Base-by-base conservation (phyloP, 345 rosid genomes). In the Viola odorata region DNA sequence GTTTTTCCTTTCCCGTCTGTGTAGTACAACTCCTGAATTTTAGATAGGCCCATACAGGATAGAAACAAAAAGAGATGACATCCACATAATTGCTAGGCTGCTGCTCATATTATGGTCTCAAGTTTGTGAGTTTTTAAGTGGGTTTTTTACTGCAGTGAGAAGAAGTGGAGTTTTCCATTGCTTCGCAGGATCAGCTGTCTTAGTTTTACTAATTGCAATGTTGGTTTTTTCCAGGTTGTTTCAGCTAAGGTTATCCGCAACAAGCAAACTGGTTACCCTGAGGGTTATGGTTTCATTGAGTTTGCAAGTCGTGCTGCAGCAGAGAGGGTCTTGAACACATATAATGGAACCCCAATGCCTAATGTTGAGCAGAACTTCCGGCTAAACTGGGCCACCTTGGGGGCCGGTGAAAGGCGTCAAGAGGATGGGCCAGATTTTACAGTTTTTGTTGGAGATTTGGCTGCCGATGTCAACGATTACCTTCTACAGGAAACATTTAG, bases 281-380 rank as follows among this genome's bases (percentile, higher is more conserved):
- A 89, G 74, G 96, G 99, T 37, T 92, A 92, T 69, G 97, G 99
- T 17, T 92, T 92, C 65, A 75, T 92, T 41, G 99, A 92, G 77
- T 91, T 89, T 76, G 70, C 44, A 13, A 75, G 56, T 54, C 91
- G 80, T 15, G 73, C 85, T 13, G 83, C 86, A 15, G 97, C 99
- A 5, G 99, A 92, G 78, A 83, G 90, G 76, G 61, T 83, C 42
- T 64, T 92, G 76, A 90, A 84, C 80, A 69, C 84, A 1, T 92
- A 66, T 77, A 89, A 92, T 63, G 97, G 97, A 56, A n/a, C 80
- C 6, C 78, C 41, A 45, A 89, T 92, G 98, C 98, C 96, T 1
- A 82, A 45, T 41, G 5, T 79, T 44, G 97, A 92, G 60, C 98
- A 87, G 76, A 74, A 56, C 73, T 89, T 89, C 54, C 80, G 97